phyloP scores from a whole-genome alignment of 441 rosid genomes.

The Mallotus repandus region DNA sequence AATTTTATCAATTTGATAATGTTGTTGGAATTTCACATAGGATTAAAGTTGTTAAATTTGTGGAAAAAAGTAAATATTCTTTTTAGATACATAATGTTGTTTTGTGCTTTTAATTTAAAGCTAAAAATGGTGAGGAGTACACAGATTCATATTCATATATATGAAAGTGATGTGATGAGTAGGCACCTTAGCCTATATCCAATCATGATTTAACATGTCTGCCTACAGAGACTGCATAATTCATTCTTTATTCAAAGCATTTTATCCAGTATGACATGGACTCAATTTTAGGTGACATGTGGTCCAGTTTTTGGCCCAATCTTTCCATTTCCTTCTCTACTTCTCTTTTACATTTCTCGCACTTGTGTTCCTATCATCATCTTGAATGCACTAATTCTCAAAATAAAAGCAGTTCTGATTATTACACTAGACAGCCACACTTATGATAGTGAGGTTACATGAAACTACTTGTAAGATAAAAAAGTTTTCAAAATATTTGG shows the following conservation, averaged over 20 bases:
- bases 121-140: background rate
- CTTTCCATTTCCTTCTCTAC: background rate
- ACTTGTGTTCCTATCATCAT: background rate
- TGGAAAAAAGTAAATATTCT: constrained; percentile 6
- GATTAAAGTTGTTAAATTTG: background rate
- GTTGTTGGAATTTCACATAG: background rate
- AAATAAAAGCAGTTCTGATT: background rate
- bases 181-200: constrained; percentile 4
- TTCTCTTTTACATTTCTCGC: too few species aligned
- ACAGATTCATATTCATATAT: too few species aligned
- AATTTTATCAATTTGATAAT: background rate
- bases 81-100: background rate
- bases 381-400: constrained; percentile 20
- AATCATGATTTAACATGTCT: constrained; percentile 27
- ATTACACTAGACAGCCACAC: background rate
- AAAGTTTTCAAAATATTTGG: background rate
- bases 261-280: constrained; percentile 23
- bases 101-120: constrained; percentile 1
- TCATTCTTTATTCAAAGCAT: constrained; percentile 3
- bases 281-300: constrained; percentile 10
- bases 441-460: background rate
- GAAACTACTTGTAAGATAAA: background rate
- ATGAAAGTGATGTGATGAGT: background rate
- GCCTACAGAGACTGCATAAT: background rate
- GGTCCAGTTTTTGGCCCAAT: constrained; percentile 7